Evolutionary conservation across 2,329 filamentous ascomycete species (phyloP).

Genomic region (Bimuria novae-zelandiae): DNA sequence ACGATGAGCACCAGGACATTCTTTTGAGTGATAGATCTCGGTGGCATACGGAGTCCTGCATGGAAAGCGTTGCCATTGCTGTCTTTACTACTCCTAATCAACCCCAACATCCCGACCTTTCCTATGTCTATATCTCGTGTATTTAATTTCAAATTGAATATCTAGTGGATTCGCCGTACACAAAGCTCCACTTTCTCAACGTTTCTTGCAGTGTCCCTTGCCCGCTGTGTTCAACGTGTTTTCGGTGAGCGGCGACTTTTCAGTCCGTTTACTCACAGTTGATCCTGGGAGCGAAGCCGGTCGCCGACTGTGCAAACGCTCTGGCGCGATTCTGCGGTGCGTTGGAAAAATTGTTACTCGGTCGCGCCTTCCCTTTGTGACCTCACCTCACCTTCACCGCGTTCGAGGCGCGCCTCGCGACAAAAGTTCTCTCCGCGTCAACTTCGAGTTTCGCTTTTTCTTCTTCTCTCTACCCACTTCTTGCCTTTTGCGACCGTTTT

Average conservation of each 20-base stretch:
- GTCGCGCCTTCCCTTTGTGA: background rate
- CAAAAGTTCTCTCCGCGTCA: background rate
- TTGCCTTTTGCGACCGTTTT: background rate
- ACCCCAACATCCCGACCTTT: conserved; percentile 10
- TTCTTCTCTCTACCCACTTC: background rate
- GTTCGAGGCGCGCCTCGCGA: background rate
- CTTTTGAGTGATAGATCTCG: conserved; percentile 6
- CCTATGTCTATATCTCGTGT: conserved; percentile 13
- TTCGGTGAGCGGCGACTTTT: background rate
- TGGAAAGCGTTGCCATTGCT: conserved; percentile 13
- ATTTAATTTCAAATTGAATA: conserved; percentile 25
- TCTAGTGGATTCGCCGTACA: conserved; percentile 1
- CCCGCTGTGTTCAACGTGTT: background rate
- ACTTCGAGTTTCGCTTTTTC: background rate
- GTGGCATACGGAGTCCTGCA: conserved; percentile 11
- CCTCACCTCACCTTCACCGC: background rate
- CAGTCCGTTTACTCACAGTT: background rate
- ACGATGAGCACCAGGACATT: background rate
- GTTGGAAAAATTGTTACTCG: background rate
- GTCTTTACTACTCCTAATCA: conserved; percentile 14
- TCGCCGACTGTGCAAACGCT: background rate
- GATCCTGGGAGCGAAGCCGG: background rate
- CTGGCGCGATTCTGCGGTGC: background rate
- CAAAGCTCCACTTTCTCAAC: background rate
- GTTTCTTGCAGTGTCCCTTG: too few relatives aligned